A percentile compares a stretch with the other conserved stretches of the same genome.
These are phyloP conservation scores for Globisporangium paddicum DNA, from an alignment of 352 stramenopile species.

Conservation along the genomic window DNA sequence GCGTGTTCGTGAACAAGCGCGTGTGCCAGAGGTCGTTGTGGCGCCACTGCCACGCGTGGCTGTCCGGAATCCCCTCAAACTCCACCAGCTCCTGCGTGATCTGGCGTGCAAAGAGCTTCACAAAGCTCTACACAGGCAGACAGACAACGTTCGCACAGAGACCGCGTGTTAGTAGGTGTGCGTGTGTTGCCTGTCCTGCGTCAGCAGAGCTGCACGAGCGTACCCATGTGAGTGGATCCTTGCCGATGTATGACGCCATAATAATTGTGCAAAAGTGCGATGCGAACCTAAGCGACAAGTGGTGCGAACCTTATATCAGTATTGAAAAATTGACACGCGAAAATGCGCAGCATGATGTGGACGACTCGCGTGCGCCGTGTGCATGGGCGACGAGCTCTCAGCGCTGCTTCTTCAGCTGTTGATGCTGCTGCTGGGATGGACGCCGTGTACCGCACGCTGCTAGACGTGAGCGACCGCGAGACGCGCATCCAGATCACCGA, in stretches of 20 bases:
- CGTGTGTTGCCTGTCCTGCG: neutral
- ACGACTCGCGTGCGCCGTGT: neutral
- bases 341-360: neutral
- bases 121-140: slow-evolving; percentile 38
- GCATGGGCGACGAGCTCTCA: neutral
- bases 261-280: neutral
- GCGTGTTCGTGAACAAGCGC: slow-evolving; percentile 63
- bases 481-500: slow-evolving; percentile 25
- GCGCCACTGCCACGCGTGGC: slow-evolving; percentile 47
- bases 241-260: slow-evolving; percentile 16
- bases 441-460: slow-evolving; percentile 31
- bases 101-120: slow-evolving; percentile 55
- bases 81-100: slow-evolving; percentile 30
- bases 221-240: slow-evolving; percentile 59
- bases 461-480: slow-evolving; percentile 21
- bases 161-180: neutral
- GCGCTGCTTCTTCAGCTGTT: neutral
- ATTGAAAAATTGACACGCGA: neutral
- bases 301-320: neutral
- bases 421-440: slow-evolving; percentile 16
- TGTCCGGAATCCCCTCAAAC: slow-evolving; percentile 48
- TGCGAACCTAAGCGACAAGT: neutral
- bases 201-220: neutral
- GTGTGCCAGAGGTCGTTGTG: slow-evolving; percentile 13
- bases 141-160: neutral